These are phyloP conservation scores for Trichophyton benhamiae DNA, from an alignment of 2,329 filamentous ascomycete species.

Conservation along the genomic window DNA sequence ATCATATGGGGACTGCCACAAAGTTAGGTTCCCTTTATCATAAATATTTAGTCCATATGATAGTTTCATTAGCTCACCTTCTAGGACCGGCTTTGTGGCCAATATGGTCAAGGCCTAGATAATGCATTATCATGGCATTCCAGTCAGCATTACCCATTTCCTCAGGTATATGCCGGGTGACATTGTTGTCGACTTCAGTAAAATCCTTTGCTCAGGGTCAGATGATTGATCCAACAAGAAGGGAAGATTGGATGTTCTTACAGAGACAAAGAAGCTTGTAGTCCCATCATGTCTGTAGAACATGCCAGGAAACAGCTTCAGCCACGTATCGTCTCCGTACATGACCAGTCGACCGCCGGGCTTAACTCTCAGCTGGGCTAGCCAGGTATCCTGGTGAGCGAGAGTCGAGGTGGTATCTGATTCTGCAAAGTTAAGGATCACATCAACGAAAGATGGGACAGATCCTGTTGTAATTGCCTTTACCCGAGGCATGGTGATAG, in stretches of 20 bases:
- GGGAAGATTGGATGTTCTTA: slow-evolving; percentile 38
- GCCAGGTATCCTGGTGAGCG: slow-evolving; percentile 84
- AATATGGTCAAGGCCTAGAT: slow-evolving; percentile 91
- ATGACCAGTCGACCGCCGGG: slow-evolving; percentile 65
- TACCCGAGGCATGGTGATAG: slow-evolving; percentile 94
- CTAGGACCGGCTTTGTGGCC: slow-evolving; percentile 88
- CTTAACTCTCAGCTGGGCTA: slow-evolving; percentile 76
- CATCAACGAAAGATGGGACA: slow-evolving; percentile 93
- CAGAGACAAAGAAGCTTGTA: slow-evolving; percentile 94
- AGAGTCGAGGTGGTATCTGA: slow-evolving; percentile 82
- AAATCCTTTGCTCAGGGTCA: slow-evolving; percentile 55
- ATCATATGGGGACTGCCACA: slow-evolving; percentile 66
- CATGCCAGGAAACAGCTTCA: slow-evolving; percentile 84
- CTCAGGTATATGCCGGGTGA: slow-evolving; percentile 72
- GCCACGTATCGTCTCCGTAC: slow-evolving; percentile 97
- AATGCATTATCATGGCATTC: slow-evolving; percentile 90
- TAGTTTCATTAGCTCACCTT: slow-evolving; percentile 40
- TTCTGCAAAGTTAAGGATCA: slow-evolving; percentile 93
- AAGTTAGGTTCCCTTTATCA: slow-evolving; percentile 13
- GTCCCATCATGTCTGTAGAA: slow-evolving; percentile 86
- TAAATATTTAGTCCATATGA: not conserved
- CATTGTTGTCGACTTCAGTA: slow-evolving; percentile 93
- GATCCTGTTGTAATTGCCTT: slow-evolving; percentile 97
- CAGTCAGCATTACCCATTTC: slow-evolving; percentile 72
- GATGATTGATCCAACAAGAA: not conserved